phyloP scores from a whole-genome alignment of 139 green algal genomes.

The Medakamo hakoo region DNA sequence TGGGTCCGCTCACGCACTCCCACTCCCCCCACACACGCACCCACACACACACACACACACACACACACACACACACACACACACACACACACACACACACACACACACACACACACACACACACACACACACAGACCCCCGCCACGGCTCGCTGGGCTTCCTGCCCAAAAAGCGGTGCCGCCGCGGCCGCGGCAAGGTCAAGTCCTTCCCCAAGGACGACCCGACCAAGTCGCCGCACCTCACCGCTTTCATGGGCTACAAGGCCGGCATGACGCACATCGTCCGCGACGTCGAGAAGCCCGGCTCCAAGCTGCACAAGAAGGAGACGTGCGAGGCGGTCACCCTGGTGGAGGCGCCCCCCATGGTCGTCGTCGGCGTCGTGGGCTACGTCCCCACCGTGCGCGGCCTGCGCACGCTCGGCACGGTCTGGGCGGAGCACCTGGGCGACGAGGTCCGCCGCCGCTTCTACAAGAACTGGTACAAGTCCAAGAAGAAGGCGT shows the following conservation, averaged over 20 bases:
- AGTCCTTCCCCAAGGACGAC: slow-evolving; percentile 90
- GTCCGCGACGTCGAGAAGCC: slow-evolving; percentile 96
- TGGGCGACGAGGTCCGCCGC: slow-evolving; percentile 76
- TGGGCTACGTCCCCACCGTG: slow-evolving; percentile 67
- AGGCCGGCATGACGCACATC: slow-evolving; percentile 96
- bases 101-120: too few species aligned
- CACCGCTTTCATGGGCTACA: slow-evolving; percentile 92
- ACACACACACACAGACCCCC: slow-evolving; percentile 64
- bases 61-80: too few species aligned
- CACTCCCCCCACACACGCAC: too few species aligned
- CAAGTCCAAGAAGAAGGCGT: slow-evolving; percentile 99
- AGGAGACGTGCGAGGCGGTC: slow-evolving; percentile 94
- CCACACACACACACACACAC: too few species aligned
- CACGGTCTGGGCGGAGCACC: slow-evolving; percentile 95
- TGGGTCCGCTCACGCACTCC: too few species aligned
- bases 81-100: too few species aligned
- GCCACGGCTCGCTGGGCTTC: slow-evolving; percentile 93
- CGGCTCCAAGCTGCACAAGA: slow-evolving; percentile 99
- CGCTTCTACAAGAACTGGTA: slow-evolving; percentile 95
- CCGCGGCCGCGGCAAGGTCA: slow-evolving; percentile 79
- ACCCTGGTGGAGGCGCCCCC: slow-evolving; percentile 94
- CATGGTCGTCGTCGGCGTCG: slow-evolving; percentile 93
- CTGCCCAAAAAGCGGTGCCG: slow-evolving; percentile 96
- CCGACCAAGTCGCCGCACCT: slow-evolving; percentile 73
- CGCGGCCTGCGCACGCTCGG: slow-evolving; percentile 77